Evolutionary conservation across 176 grass and related monocot genomes (phyloP).

Genomic region (Puccinellia tenuiflora): DNA sequence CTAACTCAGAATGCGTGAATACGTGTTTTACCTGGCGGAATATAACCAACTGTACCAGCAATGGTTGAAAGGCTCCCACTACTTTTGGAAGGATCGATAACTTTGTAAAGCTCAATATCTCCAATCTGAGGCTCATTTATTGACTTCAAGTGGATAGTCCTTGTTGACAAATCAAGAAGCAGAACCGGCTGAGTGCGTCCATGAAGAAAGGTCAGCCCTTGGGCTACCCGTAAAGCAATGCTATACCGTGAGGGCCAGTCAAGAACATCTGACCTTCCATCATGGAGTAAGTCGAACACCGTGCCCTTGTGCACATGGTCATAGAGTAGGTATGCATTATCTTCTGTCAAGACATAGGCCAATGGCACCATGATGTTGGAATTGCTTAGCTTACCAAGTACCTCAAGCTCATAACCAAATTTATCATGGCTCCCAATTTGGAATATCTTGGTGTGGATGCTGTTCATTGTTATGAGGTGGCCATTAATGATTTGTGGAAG

Average conservation of each 20-base stretch:
- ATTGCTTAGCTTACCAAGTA: conserved; percentile 59
- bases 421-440: conserved; percentile 58
- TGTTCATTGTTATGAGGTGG: conserved; percentile 48
- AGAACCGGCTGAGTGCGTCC: conserved; percentile 70
- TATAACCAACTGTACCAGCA: conserved; percentile 88
- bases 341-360: conserved; percentile 62
- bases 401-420: conserved; percentile 57
- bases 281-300: conserved; percentile 60
- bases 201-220: conserved; percentile 86
- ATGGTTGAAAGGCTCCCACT: conserved; percentile 65
- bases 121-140: conserved; percentile 79
- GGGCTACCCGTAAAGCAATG: conserved; percentile 72
- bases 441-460: conserved; percentile 70
- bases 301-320: conserved; percentile 58
- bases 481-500: conserved; percentile 31
- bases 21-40: conserved; percentile 67
- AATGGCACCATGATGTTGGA: conserved; percentile 88
- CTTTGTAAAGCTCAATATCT: conserved; percentile 82
- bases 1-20: neutral
- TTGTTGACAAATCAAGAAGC: conserved; percentile 93
- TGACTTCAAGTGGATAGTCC: conserved; percentile 69
- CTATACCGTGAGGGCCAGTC: conserved; percentile 69
- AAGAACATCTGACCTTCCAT: conserved; percentile 21
- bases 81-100: conserved; percentile 63
- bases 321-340: conserved; percentile 73